A percentile compares a stretch with the other conserved stretches of the same genome.
Conservation (phyloP, 2,329 filamentous ascomycete genomes). For the Pseudocercospora musae region DNA sequence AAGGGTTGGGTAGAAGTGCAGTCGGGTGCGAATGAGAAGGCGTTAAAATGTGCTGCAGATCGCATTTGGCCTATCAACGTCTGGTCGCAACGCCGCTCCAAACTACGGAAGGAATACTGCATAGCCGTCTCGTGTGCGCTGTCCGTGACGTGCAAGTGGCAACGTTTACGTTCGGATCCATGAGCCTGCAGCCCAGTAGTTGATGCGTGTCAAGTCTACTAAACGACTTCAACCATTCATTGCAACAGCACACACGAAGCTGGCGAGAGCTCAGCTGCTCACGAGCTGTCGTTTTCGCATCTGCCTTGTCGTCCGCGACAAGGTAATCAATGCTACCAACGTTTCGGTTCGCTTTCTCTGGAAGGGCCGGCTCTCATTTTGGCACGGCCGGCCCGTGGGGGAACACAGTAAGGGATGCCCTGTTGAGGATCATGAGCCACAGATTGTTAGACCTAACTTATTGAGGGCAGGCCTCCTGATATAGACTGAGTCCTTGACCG, state of each 20-base stretch:
- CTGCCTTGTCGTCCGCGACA: background rate
- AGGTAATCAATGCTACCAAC: no score
- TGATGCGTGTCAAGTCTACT: slow-evolving; percentile 6
- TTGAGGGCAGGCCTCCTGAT: no score
- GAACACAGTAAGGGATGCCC: no score
- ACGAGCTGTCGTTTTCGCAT: background rate
- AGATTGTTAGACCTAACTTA: no score
- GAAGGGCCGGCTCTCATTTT: slow-evolving; percentile 7
- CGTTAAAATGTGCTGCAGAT: slow-evolving; percentile 3
- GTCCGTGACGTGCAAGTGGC: slow-evolving; percentile 5
- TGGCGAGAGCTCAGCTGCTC: background rate
- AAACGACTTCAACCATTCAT: background rate
- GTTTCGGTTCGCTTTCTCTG: background rate
- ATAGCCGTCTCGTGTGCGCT: slow-evolving; percentile 10
- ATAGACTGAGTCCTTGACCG: no score
- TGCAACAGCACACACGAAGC: background rate
- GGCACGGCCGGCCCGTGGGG: slow-evolving; percentile 6
- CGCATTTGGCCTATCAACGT: slow-evolving; percentile 4
- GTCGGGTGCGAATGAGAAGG: slow-evolving; percentile 9
- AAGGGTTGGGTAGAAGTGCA: slow-evolving; percentile 11
- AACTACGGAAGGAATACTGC: slow-evolving; percentile 5
- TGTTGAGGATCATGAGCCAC: no score
- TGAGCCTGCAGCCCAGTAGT: background rate
- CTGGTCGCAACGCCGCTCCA: slow-evolving; percentile 4
- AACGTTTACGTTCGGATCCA: no score